Percentiles rank a stretch among this genome's conserved stretches.
Evolutionary conservation across 176 grass and related monocot genomes (phyloP).

Genomic region (Lolium multiflorum): DNA sequence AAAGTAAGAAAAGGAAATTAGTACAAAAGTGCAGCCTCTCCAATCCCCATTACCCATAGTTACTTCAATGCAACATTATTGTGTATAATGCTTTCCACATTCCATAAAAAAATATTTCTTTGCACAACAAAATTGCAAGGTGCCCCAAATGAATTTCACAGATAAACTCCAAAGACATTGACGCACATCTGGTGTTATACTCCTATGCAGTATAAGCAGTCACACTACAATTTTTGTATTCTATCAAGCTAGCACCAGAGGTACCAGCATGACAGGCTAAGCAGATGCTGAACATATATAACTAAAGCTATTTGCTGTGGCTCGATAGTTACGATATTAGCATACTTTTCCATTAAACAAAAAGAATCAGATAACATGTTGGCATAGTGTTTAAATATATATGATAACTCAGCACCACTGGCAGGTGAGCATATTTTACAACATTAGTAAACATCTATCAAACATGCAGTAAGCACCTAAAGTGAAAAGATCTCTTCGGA

Average conservation of each 20-base stretch:
- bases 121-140: not conserved
- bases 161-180: not conserved
- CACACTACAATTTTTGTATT: not conserved
- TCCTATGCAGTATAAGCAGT: not conserved
- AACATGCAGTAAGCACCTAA: not conserved
- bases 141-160: not conserved
- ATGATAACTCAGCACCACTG: not conserved
- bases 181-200: not conserved
- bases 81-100: not conserved
- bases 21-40: slow-evolving; percentile 9
- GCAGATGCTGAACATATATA: not conserved
- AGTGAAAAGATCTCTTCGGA: not conserved
- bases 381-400: not conserved
- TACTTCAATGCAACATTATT: not conserved
- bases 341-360: not conserved
- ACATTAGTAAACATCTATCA: no score
- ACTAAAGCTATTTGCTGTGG: not conserved
- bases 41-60: slow-evolving; percentile 36
- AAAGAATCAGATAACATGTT: not conserved
- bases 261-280: not conserved
- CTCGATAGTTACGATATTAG: not conserved
- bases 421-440: no score
- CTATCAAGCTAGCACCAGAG: not conserved
- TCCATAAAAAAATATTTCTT: not conserved
- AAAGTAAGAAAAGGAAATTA: no score